Percentiles rank a stretch among this genome's conserved stretches.
Conservation (phyloP, 202 grass and related monocot species). For the Panicum hallii region DNA sequence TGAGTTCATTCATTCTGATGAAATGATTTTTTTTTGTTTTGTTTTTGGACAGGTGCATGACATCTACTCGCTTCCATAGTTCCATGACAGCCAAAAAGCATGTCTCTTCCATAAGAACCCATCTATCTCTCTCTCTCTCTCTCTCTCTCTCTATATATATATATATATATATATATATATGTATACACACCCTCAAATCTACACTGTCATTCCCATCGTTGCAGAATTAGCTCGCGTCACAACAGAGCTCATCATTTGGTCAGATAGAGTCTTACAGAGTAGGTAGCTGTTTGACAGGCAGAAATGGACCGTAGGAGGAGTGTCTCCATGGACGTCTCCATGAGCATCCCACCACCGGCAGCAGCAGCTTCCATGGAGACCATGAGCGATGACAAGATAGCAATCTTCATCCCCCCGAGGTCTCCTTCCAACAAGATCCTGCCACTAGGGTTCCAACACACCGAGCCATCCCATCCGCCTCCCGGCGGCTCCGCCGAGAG, state of each 20-base stretch:
- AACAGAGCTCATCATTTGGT: not conserved
- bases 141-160: no score
- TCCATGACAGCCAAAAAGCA: slow-evolving; percentile 40
- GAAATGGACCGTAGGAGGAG: slow-evolving; percentile 16
- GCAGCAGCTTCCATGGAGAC: not conserved
- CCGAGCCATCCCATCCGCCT: not conserved
- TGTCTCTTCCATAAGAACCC: not conserved
- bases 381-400: slow-evolving; percentile 3
- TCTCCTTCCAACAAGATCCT: not conserved
- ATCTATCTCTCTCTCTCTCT: not conserved
- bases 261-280: not conserved
- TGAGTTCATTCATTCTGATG: not conserved
- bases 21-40: not conserved
- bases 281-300: not conserved
- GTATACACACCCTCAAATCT: not conserved
- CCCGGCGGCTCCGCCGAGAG: not conserved
- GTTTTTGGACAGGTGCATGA: not conserved
- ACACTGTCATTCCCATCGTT: not conserved
- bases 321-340: slow-evolving; percentile 15
- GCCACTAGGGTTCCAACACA: not conserved
- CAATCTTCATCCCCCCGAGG: not conserved
- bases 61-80: not conserved
- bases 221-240: not conserved
- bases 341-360: slow-evolving; percentile 31
- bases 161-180: slow-evolving; percentile 25